phyloP scores from a whole-genome alignment of 768 basidiomycete genomes.

The Albatrellus ellisii region DNA sequence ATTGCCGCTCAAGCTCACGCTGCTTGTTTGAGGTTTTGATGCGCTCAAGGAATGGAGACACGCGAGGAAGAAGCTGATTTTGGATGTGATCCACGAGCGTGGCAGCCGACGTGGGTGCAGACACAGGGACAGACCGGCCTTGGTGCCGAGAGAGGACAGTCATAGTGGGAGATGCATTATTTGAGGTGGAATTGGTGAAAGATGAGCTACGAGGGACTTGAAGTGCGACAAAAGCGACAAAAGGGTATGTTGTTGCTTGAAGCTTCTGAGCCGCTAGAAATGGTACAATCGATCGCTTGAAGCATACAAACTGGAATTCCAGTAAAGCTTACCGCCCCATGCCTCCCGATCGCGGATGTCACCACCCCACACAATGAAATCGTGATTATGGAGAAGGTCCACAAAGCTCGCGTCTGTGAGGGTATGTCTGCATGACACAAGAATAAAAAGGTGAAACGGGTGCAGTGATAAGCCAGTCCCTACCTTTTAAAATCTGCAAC shows the following conservation, averaged over 20 bases:
- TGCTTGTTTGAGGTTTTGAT: constrained; percentile 40
- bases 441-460: background rate
- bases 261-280: constrained; percentile 50
- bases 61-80: constrained; percentile 67
- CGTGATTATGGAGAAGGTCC: constrained; percentile 53
- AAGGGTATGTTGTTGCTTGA: constrained; percentile 84
- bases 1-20: constrained; percentile 31
- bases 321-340: constrained; percentile 46
- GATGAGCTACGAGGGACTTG: constrained; percentile 48
- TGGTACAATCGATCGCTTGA: no score
- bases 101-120: constrained; percentile 46
- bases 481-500: constrained; percentile 78
- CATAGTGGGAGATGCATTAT: constrained; percentile 30
- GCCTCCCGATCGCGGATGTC: constrained; percentile 77
- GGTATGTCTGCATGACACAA: constrained; percentile 36
- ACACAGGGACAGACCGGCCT: constrained; percentile 39
- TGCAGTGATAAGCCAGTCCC: constrained; percentile 11
- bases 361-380: constrained; percentile 84
- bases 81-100: constrained; percentile 56
- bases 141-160: constrained; percentile 82
- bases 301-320: no score
- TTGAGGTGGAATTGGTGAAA: constrained; percentile 22
- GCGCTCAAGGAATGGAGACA: constrained; percentile 58
- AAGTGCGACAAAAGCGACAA: constrained; percentile 82
- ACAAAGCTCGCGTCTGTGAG: constrained; percentile 66